Conservation (phyloP, 805 yeast species). For the Gaillardinia entomophila region DNA sequence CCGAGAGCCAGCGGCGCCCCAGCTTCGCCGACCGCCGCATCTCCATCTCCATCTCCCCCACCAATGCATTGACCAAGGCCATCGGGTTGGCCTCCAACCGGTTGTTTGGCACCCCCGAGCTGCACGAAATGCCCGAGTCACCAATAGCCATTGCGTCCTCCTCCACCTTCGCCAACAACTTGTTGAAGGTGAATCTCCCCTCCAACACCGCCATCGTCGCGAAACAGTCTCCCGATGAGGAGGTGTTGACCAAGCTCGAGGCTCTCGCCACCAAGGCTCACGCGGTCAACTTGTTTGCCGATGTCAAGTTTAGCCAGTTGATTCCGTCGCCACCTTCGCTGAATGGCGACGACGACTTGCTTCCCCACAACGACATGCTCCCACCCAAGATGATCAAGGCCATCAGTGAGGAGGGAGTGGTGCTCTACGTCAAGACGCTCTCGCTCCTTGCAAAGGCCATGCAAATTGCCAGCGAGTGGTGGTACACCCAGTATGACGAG, state of each 20-base stretch:
- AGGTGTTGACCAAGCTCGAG: slow-evolving; percentile 49
- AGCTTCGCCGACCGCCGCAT: slow-evolving; percentile 59
- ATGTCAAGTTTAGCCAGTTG: slow-evolving; percentile 81
- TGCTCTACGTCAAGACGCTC: slow-evolving; percentile 76
- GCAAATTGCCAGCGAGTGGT: slow-evolving; percentile 85
- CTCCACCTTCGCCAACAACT: slow-evolving; percentile 25
- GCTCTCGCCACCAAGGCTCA: slow-evolving; percentile 84
- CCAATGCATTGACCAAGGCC: slow-evolving; percentile 85
- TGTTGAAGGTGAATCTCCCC: slow-evolving; percentile 28
- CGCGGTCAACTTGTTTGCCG: slow-evolving; percentile 84
- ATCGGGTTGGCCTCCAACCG: slow-evolving; percentile 83
- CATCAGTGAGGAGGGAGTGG: slow-evolving; percentile 81
- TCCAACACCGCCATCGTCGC: slow-evolving; percentile 14
- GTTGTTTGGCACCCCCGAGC: slow-evolving; percentile 52
- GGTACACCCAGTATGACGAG: slow-evolving; percentile 46
- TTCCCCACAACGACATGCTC: slow-evolving; percentile 37
- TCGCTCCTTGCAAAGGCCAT: slow-evolving; percentile 81
- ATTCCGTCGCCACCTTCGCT: slow-evolving; percentile 66
- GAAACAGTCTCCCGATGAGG: slow-evolving; percentile 25
- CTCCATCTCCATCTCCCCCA: slow-evolving; percentile 69
- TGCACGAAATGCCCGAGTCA: background rate
- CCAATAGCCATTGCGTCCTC: background rate
- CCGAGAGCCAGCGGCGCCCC: slow-evolving; percentile 52
- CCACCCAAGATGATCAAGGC: slow-evolving; percentile 53
- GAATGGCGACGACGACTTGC: slow-evolving; percentile 28